Base-by-base conservation (phyloP, 768 basidiomycete species). In the Mycena belliarum region DNA sequence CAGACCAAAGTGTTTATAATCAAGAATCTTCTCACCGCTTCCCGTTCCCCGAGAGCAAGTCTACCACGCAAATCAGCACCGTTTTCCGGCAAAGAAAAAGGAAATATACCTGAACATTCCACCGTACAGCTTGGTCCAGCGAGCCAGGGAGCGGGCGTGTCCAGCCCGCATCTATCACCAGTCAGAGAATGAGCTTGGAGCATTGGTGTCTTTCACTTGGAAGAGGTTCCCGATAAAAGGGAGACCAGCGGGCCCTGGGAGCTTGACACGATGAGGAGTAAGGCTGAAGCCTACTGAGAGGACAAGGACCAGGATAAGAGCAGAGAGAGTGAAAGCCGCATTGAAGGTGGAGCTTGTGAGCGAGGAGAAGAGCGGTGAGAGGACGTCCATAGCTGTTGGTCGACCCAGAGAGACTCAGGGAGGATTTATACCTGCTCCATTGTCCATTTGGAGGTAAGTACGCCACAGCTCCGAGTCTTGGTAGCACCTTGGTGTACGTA, bases 81-180 rank as follows among this genome's bases (percentile, higher is more conserved):
- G 5, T 21, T 10, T 25, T 18, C 26, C 23, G 18, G 6, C 4
- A 6, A 6, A 37, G n/a, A 2, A 3, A 5, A 6, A 21, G 7
- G 20, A n/a, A 43, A 29, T 37, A 32, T 24, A 47, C 57, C 57
- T 58, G 44, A 58, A 58, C 49, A 58, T 58, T 47, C 57, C 57
- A 23, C 57, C 57, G 44, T 58, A 58, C n/a, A 46, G 9, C 25
- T 47, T 24, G 3, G 50, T 33, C 57, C 57, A 58, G 18, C 52
- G 33, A 11, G 57, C 57, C 3, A 58, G 57, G 20, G 57, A 20
- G 9, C 50, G 42, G 25, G 57, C 57, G 28, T 58, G 57, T 8
- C 57, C 57, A 10, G 57, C 44, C 33, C 57, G 52, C 50, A 58
- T 58, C 57, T 58, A n/a, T n/a, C n/a, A n/a, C n/a, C n/a, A n/a